A percentile compares a stretch with the other conserved stretches of the same genome.
These are phyloP conservation scores for Solanum gracilifrons DNA, from an alignment of 257 asterid genomes.

Conservation along the genomic window DNA sequence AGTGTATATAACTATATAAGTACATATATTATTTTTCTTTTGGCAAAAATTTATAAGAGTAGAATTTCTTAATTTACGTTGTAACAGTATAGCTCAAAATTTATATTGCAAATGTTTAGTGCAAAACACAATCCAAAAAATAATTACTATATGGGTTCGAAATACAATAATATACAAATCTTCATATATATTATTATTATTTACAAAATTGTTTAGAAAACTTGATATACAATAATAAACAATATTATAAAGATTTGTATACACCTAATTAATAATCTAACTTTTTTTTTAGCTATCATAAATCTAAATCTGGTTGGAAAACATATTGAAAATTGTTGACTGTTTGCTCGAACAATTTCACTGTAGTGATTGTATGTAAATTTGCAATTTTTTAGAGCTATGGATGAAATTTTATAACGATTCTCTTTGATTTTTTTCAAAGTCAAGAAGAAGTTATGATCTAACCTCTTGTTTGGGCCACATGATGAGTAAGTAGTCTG, in stretches of 20 bases:
- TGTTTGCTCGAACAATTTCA: too few relatives aligned
- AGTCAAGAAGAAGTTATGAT: background rate
- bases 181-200: too few relatives aligned
- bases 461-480: too few relatives aligned
- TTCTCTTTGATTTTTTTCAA: background rate
- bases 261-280: too few relatives aligned
- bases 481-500: background rate
- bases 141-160: background rate
- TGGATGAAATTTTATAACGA: background rate
- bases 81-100: background rate
- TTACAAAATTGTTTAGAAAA: too few relatives aligned
- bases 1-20: too few relatives aligned
- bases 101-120: too few relatives aligned
- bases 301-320: too few relatives aligned
- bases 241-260: background rate
- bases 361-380: too few relatives aligned
- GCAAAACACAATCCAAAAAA: background rate
- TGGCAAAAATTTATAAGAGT: too few relatives aligned
- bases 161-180: too few relatives aligned
- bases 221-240: background rate
- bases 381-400: background rate
- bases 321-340: background rate
- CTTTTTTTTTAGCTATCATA: background rate
- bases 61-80: background rate
- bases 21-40: too few relatives aligned